Percentiles rank a stretch among this genome's conserved stretches.
Evolutionary conservation across 441 rosid species (phyloP).

Genomic region (Erodium moschatum): DNA sequence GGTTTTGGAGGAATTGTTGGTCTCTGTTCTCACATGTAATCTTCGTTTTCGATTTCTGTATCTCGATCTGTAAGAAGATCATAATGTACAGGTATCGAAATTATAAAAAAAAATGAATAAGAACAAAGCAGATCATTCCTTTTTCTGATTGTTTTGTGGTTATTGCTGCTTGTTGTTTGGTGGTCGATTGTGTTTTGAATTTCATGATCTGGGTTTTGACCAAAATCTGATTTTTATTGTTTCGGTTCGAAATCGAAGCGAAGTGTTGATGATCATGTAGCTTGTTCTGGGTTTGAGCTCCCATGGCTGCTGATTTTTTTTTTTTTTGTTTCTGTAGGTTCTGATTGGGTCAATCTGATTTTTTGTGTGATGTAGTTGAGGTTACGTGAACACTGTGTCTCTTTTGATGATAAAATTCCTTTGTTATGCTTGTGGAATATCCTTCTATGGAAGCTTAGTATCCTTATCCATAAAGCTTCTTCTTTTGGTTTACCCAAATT

Average conservation of each 20-base stretch:
- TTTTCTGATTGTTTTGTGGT: constrained; percentile 15
- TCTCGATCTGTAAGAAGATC: constrained; percentile 33
- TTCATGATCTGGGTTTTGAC: constrained; percentile 32
- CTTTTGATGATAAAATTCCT: constrained; percentile 32
- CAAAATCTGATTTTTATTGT: constrained; percentile 13
- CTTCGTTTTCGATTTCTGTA: constrained; percentile 22
- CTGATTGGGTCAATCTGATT: constrained; percentile 36
- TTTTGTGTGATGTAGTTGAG: constrained; percentile 30
- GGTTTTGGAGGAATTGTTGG: constrained; percentile 36
- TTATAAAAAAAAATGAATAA: no score
- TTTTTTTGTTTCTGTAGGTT: constrained; percentile 19
- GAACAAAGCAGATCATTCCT: background rate
- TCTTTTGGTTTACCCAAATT: constrained; percentile 22
- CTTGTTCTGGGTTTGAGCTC: constrained; percentile 25
- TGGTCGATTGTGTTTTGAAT: constrained; percentile 20
- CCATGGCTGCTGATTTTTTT: constrained; percentile 22
- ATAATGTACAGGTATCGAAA: constrained; percentile 21
- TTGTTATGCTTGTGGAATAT: constrained; percentile 40
- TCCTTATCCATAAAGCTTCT: constrained; percentile 42
- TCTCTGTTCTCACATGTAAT: constrained; percentile 33
- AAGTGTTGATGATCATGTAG: constrained; percentile 18
- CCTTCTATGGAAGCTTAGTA: constrained; percentile 37
- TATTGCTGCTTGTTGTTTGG: constrained; percentile 18
- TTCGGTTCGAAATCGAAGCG: constrained; percentile 17
- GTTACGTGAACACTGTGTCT: constrained; percentile 48